Base-by-base conservation (phyloP, 805 yeast genomes). In the Lachancea nothofagi region DNA sequence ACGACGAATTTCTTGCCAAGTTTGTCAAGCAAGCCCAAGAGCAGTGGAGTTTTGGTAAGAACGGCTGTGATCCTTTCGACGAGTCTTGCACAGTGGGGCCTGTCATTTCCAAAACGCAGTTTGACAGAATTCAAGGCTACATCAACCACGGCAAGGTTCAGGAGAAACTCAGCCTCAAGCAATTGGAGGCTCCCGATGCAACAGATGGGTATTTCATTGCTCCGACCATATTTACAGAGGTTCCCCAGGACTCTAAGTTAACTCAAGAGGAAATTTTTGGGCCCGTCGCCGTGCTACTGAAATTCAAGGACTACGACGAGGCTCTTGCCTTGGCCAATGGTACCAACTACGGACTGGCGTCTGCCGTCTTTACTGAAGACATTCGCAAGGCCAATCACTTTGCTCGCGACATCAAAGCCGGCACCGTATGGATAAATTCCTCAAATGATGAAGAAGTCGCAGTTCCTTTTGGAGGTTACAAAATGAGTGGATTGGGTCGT, bases 381-480 rank as follows among this genome's bases (percentile, higher is more conserved):
- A 65, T 83, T 37, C 68, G 72, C 33, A 67, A 71, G 36, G 90
- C 88, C 7, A 81, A 80, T 58, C 57, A 65, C 36, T 69, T 80
- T 52, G 80, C 86, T n/a, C 60, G 70, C 21, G 75, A 73, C 38
- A 61, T 82, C 43, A 71, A 75, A 48, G 78, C 85, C 1, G 89
- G 89, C 18, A 75, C 76, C 38, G 77, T 80, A 29, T 82, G 84
- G 77, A 65, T 81, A 51, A 82, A 82, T 63, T 70, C 80, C 9
- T 78, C 80, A 38, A 80, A 81, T 54, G 82, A 76, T 48, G 75
- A 76, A 51, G 79, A 77, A 53, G 59, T 69, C 42, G 69, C 71
- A 42, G 75, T 80, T 41, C 94, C 94, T 22, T 84, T 85, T 58
- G 94, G 94, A 34, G 94, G 94, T 29, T 81, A 75, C 62, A 83